A percentile compares a stretch with the other conserved stretches of the same genome.
Evolutionary conservation across 1,139 yeast genomes (phyloP).

Genomic region (Sugiyamaella paludigena): DNA sequence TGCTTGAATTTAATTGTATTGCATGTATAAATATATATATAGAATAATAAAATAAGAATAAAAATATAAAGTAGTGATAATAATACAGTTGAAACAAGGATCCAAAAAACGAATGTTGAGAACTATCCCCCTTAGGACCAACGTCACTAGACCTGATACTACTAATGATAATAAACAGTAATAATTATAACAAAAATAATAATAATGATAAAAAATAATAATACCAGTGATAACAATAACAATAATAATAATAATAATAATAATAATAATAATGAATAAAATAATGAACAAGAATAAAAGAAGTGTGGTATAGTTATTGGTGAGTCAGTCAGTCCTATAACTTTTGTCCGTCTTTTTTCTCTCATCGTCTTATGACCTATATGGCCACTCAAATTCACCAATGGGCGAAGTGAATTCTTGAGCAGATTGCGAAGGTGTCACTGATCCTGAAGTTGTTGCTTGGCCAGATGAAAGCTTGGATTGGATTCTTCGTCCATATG

Average conservation of each 20-base stretch:
- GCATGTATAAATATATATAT: background rate
- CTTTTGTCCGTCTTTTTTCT: conserved; percentile 5
- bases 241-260: conserved; percentile 13
- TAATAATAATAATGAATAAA: conserved; percentile 6
- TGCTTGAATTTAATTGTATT: too few species aligned
- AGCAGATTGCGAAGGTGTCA: conserved; percentile 12
- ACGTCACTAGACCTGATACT: too few species aligned
- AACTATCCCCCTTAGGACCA: too few species aligned
- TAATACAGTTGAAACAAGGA: background rate
- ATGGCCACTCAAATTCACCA: conserved; percentile 13
- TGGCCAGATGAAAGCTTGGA: conserved; percentile 33
- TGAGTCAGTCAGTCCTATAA: background rate
- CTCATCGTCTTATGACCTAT: conserved; percentile 4
- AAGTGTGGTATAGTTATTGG: too few species aligned
- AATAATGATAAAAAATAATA: conserved; percentile 1
- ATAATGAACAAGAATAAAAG: conserved; percentile 4
- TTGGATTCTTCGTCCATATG: conserved; percentile 86
- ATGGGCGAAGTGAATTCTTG: conserved; percentile 10
- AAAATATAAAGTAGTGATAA: background rate
- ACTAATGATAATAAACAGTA: too few species aligned
- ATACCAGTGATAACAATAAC: conserved; percentile 11
- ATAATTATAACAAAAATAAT: too few species aligned
- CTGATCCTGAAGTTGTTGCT: conserved; percentile 7
- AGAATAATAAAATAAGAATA: background rate
- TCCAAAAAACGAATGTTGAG: background rate